phyloP scores from a whole-genome alignment of 306 rosid species.

The Citrullus mucosospermus region DNA sequence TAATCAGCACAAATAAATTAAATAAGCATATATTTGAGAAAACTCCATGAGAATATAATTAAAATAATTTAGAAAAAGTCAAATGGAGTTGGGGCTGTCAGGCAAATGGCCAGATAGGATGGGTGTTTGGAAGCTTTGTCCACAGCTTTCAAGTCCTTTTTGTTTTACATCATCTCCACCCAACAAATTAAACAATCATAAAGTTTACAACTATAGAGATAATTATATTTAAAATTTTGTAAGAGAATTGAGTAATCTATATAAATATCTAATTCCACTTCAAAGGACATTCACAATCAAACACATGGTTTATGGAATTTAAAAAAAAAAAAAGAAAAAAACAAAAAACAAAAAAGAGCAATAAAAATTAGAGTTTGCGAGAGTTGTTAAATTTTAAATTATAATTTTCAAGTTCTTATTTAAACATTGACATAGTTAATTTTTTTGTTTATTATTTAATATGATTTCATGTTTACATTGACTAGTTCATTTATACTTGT shows the following conservation, averaged over 20 bases:
- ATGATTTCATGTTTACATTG: too few relatives aligned
- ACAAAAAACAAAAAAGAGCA: not conserved
- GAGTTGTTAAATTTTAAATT: not conserved
- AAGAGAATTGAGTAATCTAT: not conserved
- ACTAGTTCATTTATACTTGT: too few relatives aligned
- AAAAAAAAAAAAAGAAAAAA: too few relatives aligned
- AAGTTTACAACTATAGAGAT: not conserved
- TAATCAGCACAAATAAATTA: too few relatives aligned
- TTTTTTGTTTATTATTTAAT: too few relatives aligned
- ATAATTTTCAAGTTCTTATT: too few relatives aligned
- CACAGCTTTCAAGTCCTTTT: not conserved
- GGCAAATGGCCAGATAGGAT: constrained; percentile 6
- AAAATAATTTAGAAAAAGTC: not conserved
- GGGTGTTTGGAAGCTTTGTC: not conserved
- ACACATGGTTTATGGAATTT: not conserved
- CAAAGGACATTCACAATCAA: not conserved
- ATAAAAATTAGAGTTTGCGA: not conserved
- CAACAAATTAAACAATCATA: not conserved
- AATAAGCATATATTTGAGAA: too few relatives aligned
- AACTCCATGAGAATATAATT: too few relatives aligned
- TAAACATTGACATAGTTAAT: too few relatives aligned
- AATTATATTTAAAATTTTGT: not conserved
- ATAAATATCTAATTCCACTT: not conserved
- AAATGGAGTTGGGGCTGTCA: not conserved
- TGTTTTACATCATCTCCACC: not conserved